phyloP scores from a whole-genome alignment of 2,329 filamentous ascomycete genomes.

The Aspergillus unguis region DNA sequence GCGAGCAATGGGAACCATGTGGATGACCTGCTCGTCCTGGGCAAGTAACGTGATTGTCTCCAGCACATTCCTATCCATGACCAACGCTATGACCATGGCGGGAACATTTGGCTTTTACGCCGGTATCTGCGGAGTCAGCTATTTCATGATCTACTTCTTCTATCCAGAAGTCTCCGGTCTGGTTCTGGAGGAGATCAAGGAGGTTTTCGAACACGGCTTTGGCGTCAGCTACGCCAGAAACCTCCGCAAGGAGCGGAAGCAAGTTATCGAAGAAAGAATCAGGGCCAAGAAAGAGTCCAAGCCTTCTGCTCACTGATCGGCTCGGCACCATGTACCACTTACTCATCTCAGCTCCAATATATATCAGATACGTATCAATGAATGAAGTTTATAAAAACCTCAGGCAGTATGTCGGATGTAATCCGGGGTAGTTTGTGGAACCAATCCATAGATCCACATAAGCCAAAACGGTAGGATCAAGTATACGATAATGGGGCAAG shows the following conservation, averaged over 20 bases:
- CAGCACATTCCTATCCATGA: constrained; percentile 51
- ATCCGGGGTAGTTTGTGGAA: neutral
- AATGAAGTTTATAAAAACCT: neutral
- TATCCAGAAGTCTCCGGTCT: constrained; percentile 26
- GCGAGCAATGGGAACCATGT: constrained; percentile 50
- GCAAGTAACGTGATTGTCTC: constrained; percentile 50
- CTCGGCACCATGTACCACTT: neutral
- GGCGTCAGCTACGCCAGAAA: constrained; percentile 44
- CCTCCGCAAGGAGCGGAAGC: constrained; percentile 37
- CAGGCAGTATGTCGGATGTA: neutral
- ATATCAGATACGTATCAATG: neutral
- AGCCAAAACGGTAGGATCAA: neutral
- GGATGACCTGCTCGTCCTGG: constrained; percentile 49
- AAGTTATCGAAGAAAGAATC: constrained; percentile 26
- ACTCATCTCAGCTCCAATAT: neutral
- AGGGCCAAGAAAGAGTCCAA: neutral
- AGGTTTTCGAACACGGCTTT: constrained; percentile 52
- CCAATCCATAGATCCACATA: neutral
- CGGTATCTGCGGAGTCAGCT: constrained; percentile 49
- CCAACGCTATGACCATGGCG: constrained; percentile 49
- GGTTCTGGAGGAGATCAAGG: constrained; percentile 33
- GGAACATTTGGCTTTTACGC: constrained; percentile 54
- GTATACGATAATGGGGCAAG: too few relatives aligned
- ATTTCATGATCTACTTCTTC: constrained; percentile 32
- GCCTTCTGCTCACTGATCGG: neutral